Evolutionary conservation across 208 protist species (phyloP), one percentile per base, ranked within the genome.

Genomic region (Trypanosoma theileri): DNA sequence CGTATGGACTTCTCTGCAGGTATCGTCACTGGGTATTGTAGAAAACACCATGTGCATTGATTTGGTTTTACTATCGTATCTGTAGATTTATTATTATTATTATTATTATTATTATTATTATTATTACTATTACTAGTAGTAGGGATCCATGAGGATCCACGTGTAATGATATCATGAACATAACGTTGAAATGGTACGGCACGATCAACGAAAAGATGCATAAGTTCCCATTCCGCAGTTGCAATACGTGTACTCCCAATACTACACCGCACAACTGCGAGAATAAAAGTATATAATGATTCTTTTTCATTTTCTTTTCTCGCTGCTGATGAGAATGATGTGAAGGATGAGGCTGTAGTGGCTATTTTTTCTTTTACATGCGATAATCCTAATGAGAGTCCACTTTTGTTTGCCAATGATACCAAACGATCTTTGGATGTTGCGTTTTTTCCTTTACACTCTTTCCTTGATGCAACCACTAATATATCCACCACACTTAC

Each of bases 151-250:
- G 14, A n/a, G 6, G 13, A 28, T 40, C 9, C 46, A 13, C n/a
- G 22, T 54, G 35, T n/a, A 9, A 52, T 41, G 42, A 66, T 16
- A 14, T 53, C 58, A 31, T 17, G 19, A 35, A 57, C 19, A 40
- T 52, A 52, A 17, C 26, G 44, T n/a, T 61, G 64, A 59, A 76
- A 76, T 46, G 71, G 71, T 24, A 76, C 58, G 6, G 3, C 31
- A 64, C 63, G 64, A 19, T 76, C 71, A 28, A 66, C 63, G 41
- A 51, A 70, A 28, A 76, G 50, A 50, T 70, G 63, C 14, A 70
- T 28, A 54, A 76, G n/a, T 26, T 76, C 58, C 62, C 64, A 76
- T 17, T 52, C 35, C 24, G 48, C 48, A 16, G 22, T 28, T 8
- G 42, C 44, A 45, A n/a, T 62, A 55, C 17, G 17, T 19, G 17